phyloP scores from a whole-genome alignment of 1,139 yeast species.

The Debaryomyces psychrophilus region DNA sequence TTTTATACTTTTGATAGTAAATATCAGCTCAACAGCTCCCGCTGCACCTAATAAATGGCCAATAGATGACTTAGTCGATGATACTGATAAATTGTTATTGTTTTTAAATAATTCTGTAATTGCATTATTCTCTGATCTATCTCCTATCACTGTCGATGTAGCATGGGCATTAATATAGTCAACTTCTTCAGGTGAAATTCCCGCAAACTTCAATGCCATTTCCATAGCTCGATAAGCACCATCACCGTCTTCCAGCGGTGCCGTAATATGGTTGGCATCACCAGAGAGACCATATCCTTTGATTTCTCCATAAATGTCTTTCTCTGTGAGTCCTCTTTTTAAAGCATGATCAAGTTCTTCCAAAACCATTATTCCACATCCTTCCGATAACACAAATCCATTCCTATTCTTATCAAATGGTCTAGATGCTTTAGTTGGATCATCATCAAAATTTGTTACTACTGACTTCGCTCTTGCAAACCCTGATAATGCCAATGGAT shows the following conservation, averaged over 20 bases:
- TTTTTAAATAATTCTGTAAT: conserved; percentile 54
- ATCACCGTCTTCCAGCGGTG: conserved; percentile 79
- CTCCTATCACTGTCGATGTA: conserved; percentile 89
- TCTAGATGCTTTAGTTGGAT: conserved; percentile 70
- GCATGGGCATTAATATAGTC: conserved; percentile 96
- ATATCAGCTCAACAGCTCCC: conserved; percentile 89
- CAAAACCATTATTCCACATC: conserved; percentile 77
- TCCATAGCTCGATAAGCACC: conserved; percentile 88
- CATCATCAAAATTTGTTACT: conserved; percentile 62
- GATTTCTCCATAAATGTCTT: conserved; percentile 76
- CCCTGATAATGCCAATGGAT: conserved; percentile 87
- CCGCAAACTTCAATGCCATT: conserved; percentile 63
- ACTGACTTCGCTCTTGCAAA: conserved; percentile 89
- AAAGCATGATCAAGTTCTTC: conserved; percentile 80
- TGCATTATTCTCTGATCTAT: conserved; percentile 83
- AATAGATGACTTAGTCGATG: conserved; percentile 88
- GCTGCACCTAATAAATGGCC: conserved; percentile 97
- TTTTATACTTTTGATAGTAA: conserved; percentile 68
- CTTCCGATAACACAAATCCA: conserved; percentile 95
- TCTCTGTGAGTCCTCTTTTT: conserved; percentile 54
- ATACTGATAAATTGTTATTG: conserved; percentile 47
- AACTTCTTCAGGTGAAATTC: conserved; percentile 46
- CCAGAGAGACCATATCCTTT: conserved; percentile 89
- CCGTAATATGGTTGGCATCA: conserved; percentile 92
- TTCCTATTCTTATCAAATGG: conserved; percentile 81